Conservation (phyloP, 2,329 filamentous ascomycete genomes). For the Pezicula carpinea region DNA sequence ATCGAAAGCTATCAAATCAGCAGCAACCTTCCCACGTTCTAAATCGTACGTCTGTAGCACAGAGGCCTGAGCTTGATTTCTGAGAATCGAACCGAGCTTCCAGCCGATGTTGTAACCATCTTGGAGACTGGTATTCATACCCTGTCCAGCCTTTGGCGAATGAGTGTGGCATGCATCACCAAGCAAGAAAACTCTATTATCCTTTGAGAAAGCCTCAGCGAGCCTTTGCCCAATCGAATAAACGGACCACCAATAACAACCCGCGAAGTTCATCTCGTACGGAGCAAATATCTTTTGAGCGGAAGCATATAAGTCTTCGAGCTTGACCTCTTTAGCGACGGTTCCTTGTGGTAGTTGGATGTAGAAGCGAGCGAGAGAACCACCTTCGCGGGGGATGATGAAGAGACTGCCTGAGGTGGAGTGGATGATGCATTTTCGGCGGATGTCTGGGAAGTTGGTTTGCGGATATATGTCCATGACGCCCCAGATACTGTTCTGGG, state of each 20-base stretch:
- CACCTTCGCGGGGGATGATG: conserved; percentile 60
- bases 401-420: conserved; percentile 51
- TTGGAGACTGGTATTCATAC: conserved; percentile 52
- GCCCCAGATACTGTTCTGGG: conserved; percentile 52
- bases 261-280: conserved; percentile 17
- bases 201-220: conserved; percentile 51
- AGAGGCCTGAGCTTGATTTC: conserved; percentile 34
- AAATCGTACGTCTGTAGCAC: conserved; percentile 48
- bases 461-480: conserved; percentile 51
- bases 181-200: conserved; percentile 48
- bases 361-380: conserved; percentile 55
- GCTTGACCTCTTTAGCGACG: conserved; percentile 48
- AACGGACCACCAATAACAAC: conserved; percentile 48
- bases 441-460: conserved; percentile 59
- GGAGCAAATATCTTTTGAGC: conserved; percentile 35
- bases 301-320: conserved; percentile 47
- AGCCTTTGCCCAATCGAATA: conserved; percentile 56
- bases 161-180: conserved; percentile 57
- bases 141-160: conserved; percentile 59
- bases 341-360: conserved; percentile 45
- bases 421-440: conserved; percentile 50
- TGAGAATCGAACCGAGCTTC: conserved; percentile 49
- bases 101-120: conserved; percentile 59
- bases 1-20: conserved; percentile 58
- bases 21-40: conserved; percentile 47